Conservation (phyloP, 306 rosid genomes). For the Astragalus membranaceus region DNA sequence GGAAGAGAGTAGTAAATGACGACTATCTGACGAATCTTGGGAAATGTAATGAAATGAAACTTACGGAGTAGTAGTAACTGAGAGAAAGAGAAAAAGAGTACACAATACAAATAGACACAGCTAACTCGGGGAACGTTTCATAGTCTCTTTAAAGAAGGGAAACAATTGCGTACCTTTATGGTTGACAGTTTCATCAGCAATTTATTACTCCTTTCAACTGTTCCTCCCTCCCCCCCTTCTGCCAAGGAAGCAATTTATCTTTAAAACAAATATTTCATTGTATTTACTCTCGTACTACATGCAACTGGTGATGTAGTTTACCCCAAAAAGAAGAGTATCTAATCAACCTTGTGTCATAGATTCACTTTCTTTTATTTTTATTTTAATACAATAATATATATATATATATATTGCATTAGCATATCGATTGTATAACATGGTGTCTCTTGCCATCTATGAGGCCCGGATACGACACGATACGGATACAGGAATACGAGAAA, state of each 20-base stretch:
- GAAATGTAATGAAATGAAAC: slow-evolving; percentile 53
- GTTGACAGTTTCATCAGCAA: slow-evolving; percentile 16
- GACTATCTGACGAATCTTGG: slow-evolving; percentile 54
- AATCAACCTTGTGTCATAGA: not conserved
- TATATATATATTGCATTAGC: too few relatives aligned
- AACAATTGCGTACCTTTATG: slow-evolving; percentile 24
- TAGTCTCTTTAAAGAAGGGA: slow-evolving; percentile 32
- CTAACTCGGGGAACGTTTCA: slow-evolving; percentile 23
- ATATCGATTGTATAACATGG: too few relatives aligned
- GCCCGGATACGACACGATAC: too few relatives aligned
- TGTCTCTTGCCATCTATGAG: too few relatives aligned
- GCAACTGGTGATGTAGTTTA: too few relatives aligned
- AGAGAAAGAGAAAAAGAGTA: slow-evolving; percentile 3
- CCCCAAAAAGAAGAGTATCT: not conserved
- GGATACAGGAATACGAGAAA: too few relatives aligned
- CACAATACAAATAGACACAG: not conserved
- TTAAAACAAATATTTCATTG: too few relatives aligned
- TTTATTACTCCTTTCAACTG: slow-evolving; percentile 18
- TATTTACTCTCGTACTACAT: too few relatives aligned
- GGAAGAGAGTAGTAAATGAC: slow-evolving; percentile 40
- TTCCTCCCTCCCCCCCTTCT: too few relatives aligned
- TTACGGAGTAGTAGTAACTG: not conserved
- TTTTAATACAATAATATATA: too few relatives aligned
- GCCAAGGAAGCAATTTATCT: too few relatives aligned
- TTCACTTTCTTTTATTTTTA: not conserved